phyloP scores from a whole-genome alignment of 2,329 filamentous ascomycete species.

The Escovopsis sp. region DNA sequence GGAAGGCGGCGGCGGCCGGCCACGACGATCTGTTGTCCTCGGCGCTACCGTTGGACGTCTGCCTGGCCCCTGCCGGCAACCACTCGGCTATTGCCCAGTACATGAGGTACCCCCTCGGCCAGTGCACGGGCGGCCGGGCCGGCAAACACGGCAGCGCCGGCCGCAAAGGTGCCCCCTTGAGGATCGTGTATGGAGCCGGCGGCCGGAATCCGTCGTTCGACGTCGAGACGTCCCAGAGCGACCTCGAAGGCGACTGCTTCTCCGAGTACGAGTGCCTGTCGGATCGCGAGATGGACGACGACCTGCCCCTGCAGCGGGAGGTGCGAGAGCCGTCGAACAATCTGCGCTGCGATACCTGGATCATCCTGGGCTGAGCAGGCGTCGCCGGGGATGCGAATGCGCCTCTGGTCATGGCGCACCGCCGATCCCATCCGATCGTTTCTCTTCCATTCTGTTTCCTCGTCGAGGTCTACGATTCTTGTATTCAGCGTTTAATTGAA shows the following conservation, averaged over 20 bases:
- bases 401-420: too few species aligned
- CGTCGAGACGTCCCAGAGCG: slow-evolving; percentile 21
- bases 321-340: slow-evolving; percentile 14
- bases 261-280: slow-evolving; percentile 23
- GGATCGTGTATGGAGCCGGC: slow-evolving; percentile 25
- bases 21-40: slow-evolving; percentile 9
- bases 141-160: slow-evolving; percentile 8
- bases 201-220: slow-evolving; percentile 18
- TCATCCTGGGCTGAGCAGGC: slow-evolving; percentile 27
- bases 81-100: slow-evolving; percentile 24
- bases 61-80: slow-evolving; percentile 26
- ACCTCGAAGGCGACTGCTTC: slow-evolving; percentile 17
- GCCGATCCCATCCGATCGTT: too few species aligned
- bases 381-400: too few species aligned
- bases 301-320: slow-evolving; percentile 17
- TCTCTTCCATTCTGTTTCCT: too few species aligned
- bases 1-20: slow-evolving; percentile 4
- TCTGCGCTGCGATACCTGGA: slow-evolving; percentile 22
- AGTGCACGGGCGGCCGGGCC: slow-evolving; percentile 2
- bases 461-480: too few species aligned
- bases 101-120: slow-evolving; percentile 13
- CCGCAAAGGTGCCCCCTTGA: slow-evolving; percentile 13
- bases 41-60: slow-evolving; percentile 23
- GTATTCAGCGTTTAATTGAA: too few species aligned
- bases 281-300: slow-evolving; percentile 20